Conservation (phyloP, 2,329 filamentous ascomycete genomes). For the Sporothrix sp. region DNA sequence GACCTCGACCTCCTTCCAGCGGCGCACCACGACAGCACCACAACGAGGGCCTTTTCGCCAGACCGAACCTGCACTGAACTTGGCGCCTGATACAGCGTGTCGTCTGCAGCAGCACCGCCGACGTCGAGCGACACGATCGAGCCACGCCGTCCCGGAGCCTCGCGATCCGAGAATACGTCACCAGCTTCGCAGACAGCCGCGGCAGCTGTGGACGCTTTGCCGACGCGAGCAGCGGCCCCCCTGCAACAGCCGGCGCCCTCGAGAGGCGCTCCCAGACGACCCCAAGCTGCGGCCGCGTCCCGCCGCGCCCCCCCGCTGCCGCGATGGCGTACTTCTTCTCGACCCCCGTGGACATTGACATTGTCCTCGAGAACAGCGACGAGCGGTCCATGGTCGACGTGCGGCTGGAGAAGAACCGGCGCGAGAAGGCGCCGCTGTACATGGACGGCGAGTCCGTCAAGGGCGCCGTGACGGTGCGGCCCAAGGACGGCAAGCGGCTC, state of each 20-base stretch:
- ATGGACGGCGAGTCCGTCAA: conserved; percentile 98
- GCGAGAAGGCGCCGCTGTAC: conserved; percentile 93
- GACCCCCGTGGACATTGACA: conserved; percentile 96
- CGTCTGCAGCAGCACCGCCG: no score
- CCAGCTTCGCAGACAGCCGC: no score
- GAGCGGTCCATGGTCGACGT: conserved; percentile 92
- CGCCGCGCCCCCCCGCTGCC: neutral
- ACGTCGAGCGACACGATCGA: no score
- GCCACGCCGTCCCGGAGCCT: no score
- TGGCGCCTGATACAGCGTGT: neutral
- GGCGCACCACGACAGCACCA: neutral
- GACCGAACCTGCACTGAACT: neutral
- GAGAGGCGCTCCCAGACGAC: no score
- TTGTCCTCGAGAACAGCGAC: conserved; percentile 91
- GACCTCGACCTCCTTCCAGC: neutral
- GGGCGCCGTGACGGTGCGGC: conserved; percentile 85
- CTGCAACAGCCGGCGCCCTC: no score
- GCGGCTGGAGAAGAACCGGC: conserved; percentile 95
- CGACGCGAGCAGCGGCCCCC: no score
- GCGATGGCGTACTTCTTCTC: conserved; percentile 96
- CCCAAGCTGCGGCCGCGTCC: neutral
- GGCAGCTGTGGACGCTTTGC: no score
- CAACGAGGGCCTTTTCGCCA: neutral
- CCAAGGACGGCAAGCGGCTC: conserved; percentile 94
- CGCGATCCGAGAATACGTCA: no score